Percentiles rank a stretch among this genome's conserved stretches.
Conservation (phyloP, 2,329 filamentous ascomycete genomes). For the Colletotrichum sp. region DNA sequence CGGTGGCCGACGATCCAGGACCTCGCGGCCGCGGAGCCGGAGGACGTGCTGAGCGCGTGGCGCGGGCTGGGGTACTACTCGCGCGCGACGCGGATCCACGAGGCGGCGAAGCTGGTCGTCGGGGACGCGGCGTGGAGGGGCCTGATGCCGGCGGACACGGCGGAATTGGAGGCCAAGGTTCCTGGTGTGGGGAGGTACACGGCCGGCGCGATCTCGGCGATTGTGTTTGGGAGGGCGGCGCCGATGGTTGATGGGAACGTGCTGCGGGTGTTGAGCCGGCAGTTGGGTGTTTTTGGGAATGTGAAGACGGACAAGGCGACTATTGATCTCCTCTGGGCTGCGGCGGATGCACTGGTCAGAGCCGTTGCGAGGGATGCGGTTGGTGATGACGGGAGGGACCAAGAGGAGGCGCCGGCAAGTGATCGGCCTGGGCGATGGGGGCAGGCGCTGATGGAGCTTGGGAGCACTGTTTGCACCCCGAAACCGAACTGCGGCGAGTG, state of each 20-base stretch:
- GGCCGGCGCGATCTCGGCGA: constrained; percentile 65
- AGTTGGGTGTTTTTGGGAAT: constrained; percentile 62
- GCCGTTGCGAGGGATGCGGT: constrained; percentile 47
- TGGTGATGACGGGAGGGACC: constrained; percentile 8
- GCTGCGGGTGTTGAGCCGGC: constrained; percentile 62
- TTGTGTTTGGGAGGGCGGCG: constrained; percentile 63
- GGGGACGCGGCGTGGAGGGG: constrained; percentile 45
- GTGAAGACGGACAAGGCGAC: constrained; percentile 59
- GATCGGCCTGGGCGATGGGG: constrained; percentile 65
- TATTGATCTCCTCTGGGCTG: constrained; percentile 62
- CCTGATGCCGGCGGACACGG: constrained; percentile 51
- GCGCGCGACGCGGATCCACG: constrained; percentile 64
- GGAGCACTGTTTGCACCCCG: constrained; percentile 65
- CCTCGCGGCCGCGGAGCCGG: constrained; percentile 55
- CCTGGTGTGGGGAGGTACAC: constrained; percentile 68
- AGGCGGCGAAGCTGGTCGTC: constrained; percentile 58
- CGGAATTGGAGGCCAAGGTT: constrained; percentile 53
- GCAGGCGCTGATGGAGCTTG: constrained; percentile 69
- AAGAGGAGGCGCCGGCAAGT: constrained; percentile 37
- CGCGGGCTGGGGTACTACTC: constrained; percentile 69
- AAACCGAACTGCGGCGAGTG: constrained; percentile 60
- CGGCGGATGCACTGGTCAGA: constrained; percentile 60
- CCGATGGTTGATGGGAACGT: constrained; percentile 71
- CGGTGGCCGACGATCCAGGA: constrained; percentile 64
- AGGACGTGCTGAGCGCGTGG: constrained; percentile 65